phyloP scores from a whole-genome alignment of 345 rosid species.

The Murraya paniculata region DNA sequence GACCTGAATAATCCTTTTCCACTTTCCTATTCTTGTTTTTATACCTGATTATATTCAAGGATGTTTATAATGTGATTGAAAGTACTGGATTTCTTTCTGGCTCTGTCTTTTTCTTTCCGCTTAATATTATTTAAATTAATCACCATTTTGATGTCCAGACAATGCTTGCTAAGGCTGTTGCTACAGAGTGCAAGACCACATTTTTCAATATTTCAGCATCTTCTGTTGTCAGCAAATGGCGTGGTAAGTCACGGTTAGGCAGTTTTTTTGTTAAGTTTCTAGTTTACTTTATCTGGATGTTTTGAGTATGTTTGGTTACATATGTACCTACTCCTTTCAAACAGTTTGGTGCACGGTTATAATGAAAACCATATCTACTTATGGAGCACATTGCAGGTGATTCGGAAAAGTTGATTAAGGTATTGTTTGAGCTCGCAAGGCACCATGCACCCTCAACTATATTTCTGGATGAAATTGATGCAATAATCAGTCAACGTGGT shows the following conservation, averaged over 20 bases:
- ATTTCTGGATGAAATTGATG: conserved; percentile 96
- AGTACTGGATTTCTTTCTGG: not conserved
- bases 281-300: not conserved
- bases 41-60: not conserved
- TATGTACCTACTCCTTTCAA: not conserved
- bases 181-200: conserved; percentile 97
- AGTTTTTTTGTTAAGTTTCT: not conserved
- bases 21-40: not conserved
- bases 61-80: not conserved
- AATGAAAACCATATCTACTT: conserved; percentile 16
- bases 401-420: conserved; percentile 90
- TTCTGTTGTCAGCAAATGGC: conserved; percentile 99
- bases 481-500: conserved; percentile 95
- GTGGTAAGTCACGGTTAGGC: conserved; percentile 46
- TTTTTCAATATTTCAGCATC: conserved; percentile 98
- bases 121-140: conserved; percentile 4
- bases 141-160: conserved; percentile 50
- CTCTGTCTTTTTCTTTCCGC: not conserved
- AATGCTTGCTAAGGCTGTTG: conserved; percentile 99
- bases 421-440: conserved; percentile 92
- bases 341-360: not conserved
- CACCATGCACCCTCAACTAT: conserved; percentile 97
- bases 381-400: conserved; percentile 59
- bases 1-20: not conserved
- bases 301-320: not conserved